Conservation (phyloP, 805 yeast species). For the Ogataea methylovora region DNA sequence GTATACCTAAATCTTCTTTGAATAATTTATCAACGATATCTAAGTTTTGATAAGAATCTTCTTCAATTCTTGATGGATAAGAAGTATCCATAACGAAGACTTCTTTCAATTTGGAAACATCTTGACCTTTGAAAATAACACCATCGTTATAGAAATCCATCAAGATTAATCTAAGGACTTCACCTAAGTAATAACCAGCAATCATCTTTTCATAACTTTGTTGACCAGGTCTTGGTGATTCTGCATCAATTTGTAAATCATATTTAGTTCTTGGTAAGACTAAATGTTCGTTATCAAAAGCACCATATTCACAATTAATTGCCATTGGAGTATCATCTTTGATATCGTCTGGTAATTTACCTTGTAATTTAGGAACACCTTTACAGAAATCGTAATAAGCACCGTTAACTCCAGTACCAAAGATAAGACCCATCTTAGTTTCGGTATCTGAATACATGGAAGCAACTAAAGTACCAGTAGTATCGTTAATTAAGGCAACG, state of each 20-base stretch:
- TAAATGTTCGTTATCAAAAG: conserved; percentile 84
- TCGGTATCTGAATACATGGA: conserved; percentile 86
- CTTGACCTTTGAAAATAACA: conserved; percentile 63
- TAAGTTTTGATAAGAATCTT: conserved; percentile 81
- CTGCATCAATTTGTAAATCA: conserved; percentile 71
- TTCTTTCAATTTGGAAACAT: conserved; percentile 49
- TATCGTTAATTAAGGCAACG: conserved; percentile 91
- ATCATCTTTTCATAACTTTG: conserved; percentile 96
- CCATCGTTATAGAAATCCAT: conserved; percentile 63
- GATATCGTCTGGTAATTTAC: conserved; percentile 58
- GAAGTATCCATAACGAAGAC: conserved; percentile 84
- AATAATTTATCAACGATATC: conserved; percentile 67
- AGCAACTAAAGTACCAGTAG: conserved; percentile 95
- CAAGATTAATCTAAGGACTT: conserved; percentile 72
- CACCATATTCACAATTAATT: conserved; percentile 97
- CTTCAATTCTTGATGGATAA: conserved; percentile 79
- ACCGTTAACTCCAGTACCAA: conserved; percentile 97
- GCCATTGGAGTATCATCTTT: conserved; percentile 69
- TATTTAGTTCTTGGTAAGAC: conserved; percentile 86
- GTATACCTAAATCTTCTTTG: conserved; percentile 46
- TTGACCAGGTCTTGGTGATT: conserved; percentile 94
- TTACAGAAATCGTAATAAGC: conserved; percentile 79
- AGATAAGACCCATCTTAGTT: conserved; percentile 90
- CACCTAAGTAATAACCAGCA: conserved; percentile 95
- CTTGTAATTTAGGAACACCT: conserved; percentile 76